These are phyloP conservation scores for Speleostelium caveatum DNA, from an alignment of 78 protist genomes.

Conservation along the genomic window DNA sequence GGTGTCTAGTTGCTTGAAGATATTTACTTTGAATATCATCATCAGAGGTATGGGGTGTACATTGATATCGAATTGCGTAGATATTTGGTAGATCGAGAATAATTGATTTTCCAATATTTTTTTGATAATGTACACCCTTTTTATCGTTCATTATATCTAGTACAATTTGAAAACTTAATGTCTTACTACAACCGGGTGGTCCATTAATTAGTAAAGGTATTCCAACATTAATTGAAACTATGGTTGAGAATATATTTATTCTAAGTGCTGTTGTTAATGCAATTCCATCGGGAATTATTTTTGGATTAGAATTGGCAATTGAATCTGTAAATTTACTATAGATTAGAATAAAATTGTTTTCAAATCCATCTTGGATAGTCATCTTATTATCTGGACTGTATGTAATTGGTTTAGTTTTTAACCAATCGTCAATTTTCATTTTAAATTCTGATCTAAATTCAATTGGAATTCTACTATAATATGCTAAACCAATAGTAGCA, in stretches of 20 bases:
- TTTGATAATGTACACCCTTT: background rate
- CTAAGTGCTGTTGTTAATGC: slow-evolving; percentile 26
- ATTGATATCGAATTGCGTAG: slow-evolving; percentile 19
- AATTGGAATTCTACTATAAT: slow-evolving; percentile 22
- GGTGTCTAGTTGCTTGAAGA: slow-evolving; percentile 1
- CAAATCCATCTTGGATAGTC: too few relatives aligned
- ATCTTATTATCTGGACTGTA: slow-evolving; percentile 20
- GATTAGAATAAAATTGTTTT: too few relatives aligned
- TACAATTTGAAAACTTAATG: slow-evolving; percentile 12
- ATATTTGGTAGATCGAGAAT: slow-evolving; percentile 1
- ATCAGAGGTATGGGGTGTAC: slow-evolving; percentile 48
- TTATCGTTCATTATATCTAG: slow-evolving; percentile 67
- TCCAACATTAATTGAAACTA: slow-evolving; percentile 5
- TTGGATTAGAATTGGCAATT: too few relatives aligned
- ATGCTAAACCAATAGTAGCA: slow-evolving; percentile 8
- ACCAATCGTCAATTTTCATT: slow-evolving; percentile 7
- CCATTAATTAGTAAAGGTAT: slow-evolving; percentile 44
- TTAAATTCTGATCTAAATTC: slow-evolving; percentile 9
- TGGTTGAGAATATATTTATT: slow-evolving; percentile 22
- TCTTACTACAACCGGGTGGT: slow-evolving; percentile 46
- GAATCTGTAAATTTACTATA: too few relatives aligned
- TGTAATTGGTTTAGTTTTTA: too few relatives aligned
- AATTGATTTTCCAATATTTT: background rate
- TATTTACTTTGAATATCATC: slow-evolving; percentile 33
- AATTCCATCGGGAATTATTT: slow-evolving; percentile 31